Base-by-base conservation (phyloP, 2,329 filamentous ascomycete species). In the Aspergillus ochraceoroseus region DNA sequence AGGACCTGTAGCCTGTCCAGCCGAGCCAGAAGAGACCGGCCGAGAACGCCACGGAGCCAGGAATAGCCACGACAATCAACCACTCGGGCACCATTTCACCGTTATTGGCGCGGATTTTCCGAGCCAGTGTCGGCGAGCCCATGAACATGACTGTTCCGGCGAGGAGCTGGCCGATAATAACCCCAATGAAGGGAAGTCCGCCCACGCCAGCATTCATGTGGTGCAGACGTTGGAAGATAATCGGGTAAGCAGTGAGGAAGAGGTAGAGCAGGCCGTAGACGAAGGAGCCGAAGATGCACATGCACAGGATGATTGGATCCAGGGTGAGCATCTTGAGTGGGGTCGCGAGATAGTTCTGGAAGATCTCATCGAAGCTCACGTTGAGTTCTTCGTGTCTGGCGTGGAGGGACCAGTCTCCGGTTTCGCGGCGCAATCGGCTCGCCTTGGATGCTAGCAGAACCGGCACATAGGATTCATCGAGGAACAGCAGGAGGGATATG, bases 61-160 rank as follows among this genome's bases (percentile, higher is more conserved):
- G 37, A 7, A 73, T 62, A 46, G 73, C 70, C 2, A 72, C 66
- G 0, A 68, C 67, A 1, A 76, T 66, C 2, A 67, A 58, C 41
- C 64, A 66, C 48, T 71, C 63, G 2, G 67, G 68, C 2, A 65
- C 51, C 13, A 59, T 56, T 7, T 55, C 44, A 25, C 59, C 58
- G 11, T 58, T 51, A 41, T 65, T 64, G 13, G 48, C 46, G 33
- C 56, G 49, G 64, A 36, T 59, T 64, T 63, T 27, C 56, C 52
- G 36, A 70, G 66, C 45, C 59, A 59, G 3, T 63, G n/a, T n/a
- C n/a, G n/a, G 64, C 39, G 64, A 61, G 26, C 64, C 66, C 6
- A 59, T 56, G 32, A 68, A 53, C 41, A 70, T 70, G 42, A 63
- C 58, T n/a, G 54, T 48, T 2, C 68, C 56, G 3, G 65, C 66